These are phyloP conservation scores for Glutinoglossum americanum DNA, from an alignment of 495 filamentous ascomycete genomes.

Conservation along the genomic window DNA sequence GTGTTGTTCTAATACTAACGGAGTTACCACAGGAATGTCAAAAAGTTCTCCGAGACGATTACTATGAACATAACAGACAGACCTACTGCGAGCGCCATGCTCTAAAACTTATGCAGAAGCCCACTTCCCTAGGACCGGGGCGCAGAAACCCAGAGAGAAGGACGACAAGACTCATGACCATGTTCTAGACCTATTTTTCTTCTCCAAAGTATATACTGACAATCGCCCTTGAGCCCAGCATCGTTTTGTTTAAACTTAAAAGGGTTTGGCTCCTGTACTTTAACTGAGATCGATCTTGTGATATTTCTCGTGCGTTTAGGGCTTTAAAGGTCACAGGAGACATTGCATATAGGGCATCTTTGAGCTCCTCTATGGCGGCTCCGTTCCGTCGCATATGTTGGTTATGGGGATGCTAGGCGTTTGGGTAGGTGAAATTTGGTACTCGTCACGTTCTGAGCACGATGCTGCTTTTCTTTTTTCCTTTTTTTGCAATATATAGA, in stretches of 20 bases:
- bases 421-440: not conserved
- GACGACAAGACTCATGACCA: slow-evolving; percentile 3
- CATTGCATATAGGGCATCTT: not conserved
- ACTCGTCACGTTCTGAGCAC: not conserved
- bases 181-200: not conserved
- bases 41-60: slow-evolving; percentile 20
- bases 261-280: not conserved
- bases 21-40: slow-evolving; percentile 15
- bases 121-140: slow-evolving; percentile 13
- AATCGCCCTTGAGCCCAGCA: not conserved
- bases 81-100: slow-evolving; percentile 79
- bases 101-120: slow-evolving; percentile 31
- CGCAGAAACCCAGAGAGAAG: slow-evolving; percentile 3
- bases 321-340: not conserved
- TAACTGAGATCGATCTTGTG: not conserved
- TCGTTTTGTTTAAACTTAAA: not conserved
- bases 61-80: slow-evolving; percentile 43
- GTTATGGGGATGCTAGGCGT: not conserved
- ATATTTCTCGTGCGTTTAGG: not conserved
- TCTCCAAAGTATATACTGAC: not conserved
- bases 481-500: not conserved
- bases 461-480: not conserved
- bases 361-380: not conserved
- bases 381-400: not conserved
- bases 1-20: not conserved